Evolutionary conservation across 345 rosid genomes (phyloP).

Genomic region (sweet orange (Citrus sinensis)): DNA sequence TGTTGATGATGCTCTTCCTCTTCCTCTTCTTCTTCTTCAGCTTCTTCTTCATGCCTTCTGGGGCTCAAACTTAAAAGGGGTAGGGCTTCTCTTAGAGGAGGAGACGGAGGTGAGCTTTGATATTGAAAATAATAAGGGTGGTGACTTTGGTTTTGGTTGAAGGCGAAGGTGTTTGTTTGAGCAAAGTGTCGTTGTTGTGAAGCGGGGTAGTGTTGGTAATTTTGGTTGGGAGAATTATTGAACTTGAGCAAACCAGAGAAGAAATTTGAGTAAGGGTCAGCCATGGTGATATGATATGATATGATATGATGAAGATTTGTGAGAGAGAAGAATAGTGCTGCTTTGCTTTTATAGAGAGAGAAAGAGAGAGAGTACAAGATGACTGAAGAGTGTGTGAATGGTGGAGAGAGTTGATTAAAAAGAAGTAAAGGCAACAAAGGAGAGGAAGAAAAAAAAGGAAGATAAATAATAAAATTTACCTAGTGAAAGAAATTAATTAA

Average conservation of each 20-base stretch:
- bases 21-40: conserved; percentile 21
- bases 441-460: background rate
- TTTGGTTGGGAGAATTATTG: conserved; percentile 27
- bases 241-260: conserved; percentile 53
- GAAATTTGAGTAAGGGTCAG: conserved; percentile 80
- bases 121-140: conserved; percentile 16
- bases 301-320: conserved; percentile 3
- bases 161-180: conserved; percentile 7
- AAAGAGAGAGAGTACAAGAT: conserved; percentile 38
- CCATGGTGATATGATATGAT: conserved; percentile 45
- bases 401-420: conserved; percentile 30
- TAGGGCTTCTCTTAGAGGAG: conserved; percentile 84
- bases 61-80: conserved; percentile 78
- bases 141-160: conserved; percentile 15
- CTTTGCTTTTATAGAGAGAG: conserved; percentile 47
- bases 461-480: background rate
- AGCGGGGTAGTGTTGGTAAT: conserved; percentile 41
- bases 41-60: conserved; percentile 38
- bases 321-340: conserved; percentile 27
- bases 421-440: conserved; percentile 19
- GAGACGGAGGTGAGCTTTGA: conserved; percentile 62
- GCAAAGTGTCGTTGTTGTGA: conserved; percentile 24
- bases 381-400: conserved; percentile 40
- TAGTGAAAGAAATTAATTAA: background rate
- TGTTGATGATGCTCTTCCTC: conserved; percentile 26